Evolutionary conservation across 805 yeast genomes (phyloP), one percentile per base, ranked within the genome.

Genomic region (Candida rishiriensis): DNA sequence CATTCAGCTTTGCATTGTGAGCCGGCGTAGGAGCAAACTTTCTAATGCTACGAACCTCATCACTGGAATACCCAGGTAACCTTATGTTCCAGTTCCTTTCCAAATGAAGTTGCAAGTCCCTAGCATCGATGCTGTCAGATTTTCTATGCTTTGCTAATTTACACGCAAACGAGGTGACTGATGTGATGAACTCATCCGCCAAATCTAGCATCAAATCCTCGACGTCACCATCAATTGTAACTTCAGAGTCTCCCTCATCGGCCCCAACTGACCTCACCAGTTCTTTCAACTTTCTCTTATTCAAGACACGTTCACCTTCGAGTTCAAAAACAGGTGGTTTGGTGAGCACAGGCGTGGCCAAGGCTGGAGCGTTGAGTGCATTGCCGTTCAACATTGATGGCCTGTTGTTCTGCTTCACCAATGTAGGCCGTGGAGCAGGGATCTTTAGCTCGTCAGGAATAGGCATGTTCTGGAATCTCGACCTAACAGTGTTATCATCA

Each of bases 11-110:
- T 52, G 83, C 86, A 42, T 72, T 75, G 56, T 85, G 85, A 18
- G 75, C 66, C 15, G 72, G 55, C 40, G 80, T 78, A 10, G 91
- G 86, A 42, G 74, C 78, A 77, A 85, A 82, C 61, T 81, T 85
- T 56, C 89, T 72, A 15, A 84, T 78, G 57, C 80, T 75, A 56
- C 97, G 73, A 36, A 91, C 83, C 56, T 90, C 98, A 65, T 91
- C 99, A 51, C 88, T 81, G 10, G 95, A 78, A 64, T 81, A 89
- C 3, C 98, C 99, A 0, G 99, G 98, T 29, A 91, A 78, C 54
- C 95, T 79, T 43, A 93, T 88, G 63, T 91, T 90, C 97, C 97
- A 91, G 64, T 90, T 89, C 55, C 86, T 78, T 56, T 89, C 96
- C 55, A 93, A 71, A 63, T 93, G 97, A 44, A 93, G 66, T 63